These are phyloP conservation scores for Ogataea nakhonphanomensis DNA, from an alignment of 805 yeast genomes.

Conservation along the genomic window DNA sequence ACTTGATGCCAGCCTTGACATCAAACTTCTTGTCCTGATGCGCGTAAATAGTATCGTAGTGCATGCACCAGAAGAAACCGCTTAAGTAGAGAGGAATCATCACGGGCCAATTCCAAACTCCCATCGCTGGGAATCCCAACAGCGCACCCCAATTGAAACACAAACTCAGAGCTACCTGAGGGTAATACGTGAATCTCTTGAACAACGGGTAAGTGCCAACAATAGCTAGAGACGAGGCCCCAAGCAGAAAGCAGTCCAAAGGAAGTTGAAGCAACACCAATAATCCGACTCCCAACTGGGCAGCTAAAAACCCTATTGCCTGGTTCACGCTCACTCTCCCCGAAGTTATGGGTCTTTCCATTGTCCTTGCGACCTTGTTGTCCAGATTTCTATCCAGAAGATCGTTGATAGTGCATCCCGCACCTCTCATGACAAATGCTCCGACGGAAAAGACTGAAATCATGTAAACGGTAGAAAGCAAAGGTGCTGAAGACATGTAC, in stretches of 20 bases:
- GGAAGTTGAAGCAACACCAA: slow-evolving; percentile 73
- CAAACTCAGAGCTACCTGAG: slow-evolving; percentile 76
- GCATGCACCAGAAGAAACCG: slow-evolving; percentile 89
- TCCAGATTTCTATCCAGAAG: slow-evolving; percentile 81
- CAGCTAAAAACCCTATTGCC: slow-evolving; percentile 69
- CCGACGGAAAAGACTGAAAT: slow-evolving; percentile 77
- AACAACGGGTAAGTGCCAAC: slow-evolving; percentile 89
- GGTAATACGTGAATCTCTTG: slow-evolving; percentile 93
- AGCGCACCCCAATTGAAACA: slow-evolving; percentile 95
- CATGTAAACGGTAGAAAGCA: slow-evolving; percentile 57
- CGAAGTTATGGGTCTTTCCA: slow-evolving; percentile 89
- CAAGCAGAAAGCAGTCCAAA: slow-evolving; percentile 73
- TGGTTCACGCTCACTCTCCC: slow-evolving; percentile 70
- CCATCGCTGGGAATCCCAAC: slow-evolving; percentile 95
- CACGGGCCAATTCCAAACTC: slow-evolving; percentile 70
- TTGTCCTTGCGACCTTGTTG: slow-evolving; percentile 79
- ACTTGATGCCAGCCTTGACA: slow-evolving; percentile 84
- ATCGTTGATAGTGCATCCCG: slow-evolving; percentile 96
- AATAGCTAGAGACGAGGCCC: slow-evolving; percentile 73
- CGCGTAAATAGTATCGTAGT: slow-evolving; percentile 93
- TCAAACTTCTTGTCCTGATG: slow-evolving; percentile 95
- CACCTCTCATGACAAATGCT: slow-evolving; percentile 90
- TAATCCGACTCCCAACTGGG: slow-evolving; percentile 71
- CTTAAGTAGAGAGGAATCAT: slow-evolving; percentile 77
- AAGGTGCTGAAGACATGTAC: slow-evolving; percentile 63